Percentiles rank a stretch among this genome's conserved stretches.
These are phyloP conservation scores for Cyberlindnera amylophila DNA, from an alignment of 805 yeast genomes.

Conservation along the genomic window DNA sequence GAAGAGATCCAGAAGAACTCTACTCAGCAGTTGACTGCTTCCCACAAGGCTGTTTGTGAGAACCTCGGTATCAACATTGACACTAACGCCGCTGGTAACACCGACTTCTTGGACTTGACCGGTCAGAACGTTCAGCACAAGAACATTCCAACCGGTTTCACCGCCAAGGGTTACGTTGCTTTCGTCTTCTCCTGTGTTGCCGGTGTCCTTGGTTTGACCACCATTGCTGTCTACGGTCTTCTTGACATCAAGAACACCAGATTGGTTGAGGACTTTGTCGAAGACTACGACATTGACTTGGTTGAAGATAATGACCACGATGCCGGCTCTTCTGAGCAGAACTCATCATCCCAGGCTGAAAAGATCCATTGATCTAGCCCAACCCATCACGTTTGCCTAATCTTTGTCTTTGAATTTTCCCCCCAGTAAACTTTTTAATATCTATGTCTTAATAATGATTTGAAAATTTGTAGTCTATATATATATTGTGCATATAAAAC, in stretches of 20 bases:
- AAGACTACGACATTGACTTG: slow-evolving; percentile 21
- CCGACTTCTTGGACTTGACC: slow-evolving; percentile 59
- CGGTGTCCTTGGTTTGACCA: slow-evolving; percentile 75
- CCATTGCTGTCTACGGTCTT: slow-evolving; percentile 81
- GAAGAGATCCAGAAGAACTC: slow-evolving; percentile 46
- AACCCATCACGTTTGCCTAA: too few relatives aligned
- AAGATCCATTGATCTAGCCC: not conserved
- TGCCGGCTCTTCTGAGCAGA: slow-evolving; percentile 5
- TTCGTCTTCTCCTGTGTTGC: slow-evolving; percentile 85
- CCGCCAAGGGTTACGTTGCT: slow-evolving; percentile 93
- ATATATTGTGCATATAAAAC: too few relatives aligned
- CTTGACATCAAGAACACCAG: slow-evolving; percentile 60
- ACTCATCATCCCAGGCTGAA: slow-evolving; percentile 2
- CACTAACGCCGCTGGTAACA: slow-evolving; percentile 92
- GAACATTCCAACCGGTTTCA: slow-evolving; percentile 81
- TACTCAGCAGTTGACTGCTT: slow-evolving; percentile 56
- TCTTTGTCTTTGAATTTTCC: too few relatives aligned
- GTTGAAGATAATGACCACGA: slow-evolving; percentile 8
- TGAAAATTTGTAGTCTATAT: too few relatives aligned
- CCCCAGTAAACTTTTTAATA: too few relatives aligned
- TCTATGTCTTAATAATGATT: too few relatives aligned
- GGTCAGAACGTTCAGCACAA: slow-evolving; percentile 72
- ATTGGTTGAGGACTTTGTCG: slow-evolving; percentile 33
- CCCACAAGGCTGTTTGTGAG: slow-evolving; percentile 58
- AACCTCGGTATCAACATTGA: slow-evolving; percentile 45